Percentiles rank a stretch among this genome's conserved stretches.
These are phyloP conservation scores for Coemansia sp. DNA, from an alignment of 192 early-diverging fungal species.

Conservation along the genomic window DNA sequence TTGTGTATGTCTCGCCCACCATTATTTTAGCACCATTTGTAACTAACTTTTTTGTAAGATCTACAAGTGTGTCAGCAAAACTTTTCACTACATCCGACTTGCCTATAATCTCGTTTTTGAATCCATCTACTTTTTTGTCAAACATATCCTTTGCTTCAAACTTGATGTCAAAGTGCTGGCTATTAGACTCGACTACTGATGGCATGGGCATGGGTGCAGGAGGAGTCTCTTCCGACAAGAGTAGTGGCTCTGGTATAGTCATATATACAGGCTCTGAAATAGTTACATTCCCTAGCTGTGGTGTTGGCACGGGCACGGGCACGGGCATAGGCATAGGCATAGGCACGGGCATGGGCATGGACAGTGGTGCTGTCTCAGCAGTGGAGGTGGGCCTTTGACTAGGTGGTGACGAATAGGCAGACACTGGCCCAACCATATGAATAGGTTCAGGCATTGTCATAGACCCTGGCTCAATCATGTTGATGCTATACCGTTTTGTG, in stretches of 20 bases:
- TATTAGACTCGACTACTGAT: neutral
- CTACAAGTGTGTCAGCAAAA: neutral
- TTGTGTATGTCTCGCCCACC: neutral
- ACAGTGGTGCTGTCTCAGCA: neutral
- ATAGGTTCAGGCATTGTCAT: neutral
- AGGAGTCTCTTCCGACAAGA: neutral
- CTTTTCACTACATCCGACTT: neutral
- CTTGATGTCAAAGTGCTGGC: neutral
- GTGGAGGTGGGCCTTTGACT: neutral
- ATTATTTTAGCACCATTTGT: neutral
- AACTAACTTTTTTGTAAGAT: neutral
- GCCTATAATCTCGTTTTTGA: neutral
- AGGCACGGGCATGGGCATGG: neutral
- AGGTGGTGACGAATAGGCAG: neutral
- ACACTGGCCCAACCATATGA: neutral
- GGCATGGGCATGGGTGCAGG: neutral
- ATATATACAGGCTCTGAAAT: neutral
- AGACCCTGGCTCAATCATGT: constrained; percentile 1
- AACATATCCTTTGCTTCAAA: neutral
- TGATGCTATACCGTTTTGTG: neutral
- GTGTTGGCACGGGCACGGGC: neutral
- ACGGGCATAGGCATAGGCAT: neutral
- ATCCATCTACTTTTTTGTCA: neutral
- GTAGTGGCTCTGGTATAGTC: neutral
- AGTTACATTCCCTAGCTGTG: neutral